Base-by-base conservation (phyloP, 331 rosid genomes). In the Pyracantha coccinea region DNA sequence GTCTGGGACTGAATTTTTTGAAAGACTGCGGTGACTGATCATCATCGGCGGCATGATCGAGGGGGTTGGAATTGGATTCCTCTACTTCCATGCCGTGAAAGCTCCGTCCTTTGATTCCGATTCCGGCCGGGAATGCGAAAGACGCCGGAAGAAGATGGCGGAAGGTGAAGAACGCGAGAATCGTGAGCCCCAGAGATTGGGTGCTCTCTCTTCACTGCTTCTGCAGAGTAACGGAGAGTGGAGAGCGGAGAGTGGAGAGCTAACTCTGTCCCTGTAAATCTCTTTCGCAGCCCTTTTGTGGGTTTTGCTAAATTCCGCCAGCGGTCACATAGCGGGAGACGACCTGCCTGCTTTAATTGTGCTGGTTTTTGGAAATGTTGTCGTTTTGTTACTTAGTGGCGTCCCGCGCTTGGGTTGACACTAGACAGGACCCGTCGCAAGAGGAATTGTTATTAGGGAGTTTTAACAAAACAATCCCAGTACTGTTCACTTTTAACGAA, bases 1-100 rank as follows among this genome's bases (percentile, higher is more conserved):
- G 76, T 83, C 91, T 83, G 68, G 86, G 93, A 17, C 59, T 75
- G 74, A 85, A 65, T 67, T 11, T 59, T 9, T 50, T 3, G 32
- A 60, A 61, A 68, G 58, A 16, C 4, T 55, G 17, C 5, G 61
- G 61, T 7, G 55, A 13, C 6, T 59, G 55, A 21, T 69, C 76
- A 15, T 47, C 75, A 62, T 29, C 25, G 9, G 74, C 38, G 61
- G 33, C 66, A 63, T 16, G 50, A 23, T 79, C 78, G 16, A 19
- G 23, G 10, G 60, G 29, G 15, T 9, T 13, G 29, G 53, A 16
- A 4, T 38, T 38, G 14, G 45, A 38, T 38, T 38, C 45, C 14
- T 38, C 45, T 38, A 38, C 45, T 38, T 2, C 44, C 35, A 66
- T 53, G 10, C 41, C 38, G 21, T 45, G 57, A 35, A 59, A 59